Base-by-base conservation (phyloP, 2,329 filamentous ascomycete genomes). In the Ophiostoma tasmaniense region DNA sequence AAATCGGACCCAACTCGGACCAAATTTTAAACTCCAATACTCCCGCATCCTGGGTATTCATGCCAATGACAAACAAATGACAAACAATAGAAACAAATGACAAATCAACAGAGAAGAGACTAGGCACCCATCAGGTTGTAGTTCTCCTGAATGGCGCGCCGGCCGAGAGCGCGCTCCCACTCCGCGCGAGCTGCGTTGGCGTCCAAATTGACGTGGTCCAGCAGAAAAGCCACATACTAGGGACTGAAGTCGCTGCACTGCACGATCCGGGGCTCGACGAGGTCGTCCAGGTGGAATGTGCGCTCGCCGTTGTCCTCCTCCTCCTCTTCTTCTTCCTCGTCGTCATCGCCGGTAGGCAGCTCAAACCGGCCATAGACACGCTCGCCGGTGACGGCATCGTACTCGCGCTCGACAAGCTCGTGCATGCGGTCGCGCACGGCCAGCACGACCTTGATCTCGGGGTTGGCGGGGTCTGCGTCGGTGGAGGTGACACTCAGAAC, bases 321-420 rank as follows among this genome's bases (percentile, higher is more conserved):
- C 69, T 81, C 81, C 2, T 77, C 78, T 17, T 61, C 85, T 14
- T 86, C 83, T 45, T 81, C 80, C 1, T 82, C 82, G 0, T 28
- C 85, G 3, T 77, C 78, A 17, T 81, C 80, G 1, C 82, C 82
- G 0, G 14, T 85, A 0, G 89, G 89, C 73, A 88, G 87, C 74
- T 96, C 92, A 72, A 96, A 95, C 70, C 88, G 90, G 71, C 85
- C 87, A 73, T 94, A 96, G 11, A 92, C 78, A 11, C 92, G 84
- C 71, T 90, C 82, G 0, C 92, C 92, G 0, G 90, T 89, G 52
- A 84, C 79, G 13, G 87, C 83, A 73, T 94, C 88, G 72, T 87
- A 88, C 22, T 79, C 76, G 74, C 85, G 89, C 71, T 87, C 80
- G 67, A 83, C 85, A 70, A 81, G 76, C 68, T 85, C 83, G 5